Evolutionary conservation across 768 basidiomycete genomes (phyloP).

Genomic region (Trametes maxima): DNA sequence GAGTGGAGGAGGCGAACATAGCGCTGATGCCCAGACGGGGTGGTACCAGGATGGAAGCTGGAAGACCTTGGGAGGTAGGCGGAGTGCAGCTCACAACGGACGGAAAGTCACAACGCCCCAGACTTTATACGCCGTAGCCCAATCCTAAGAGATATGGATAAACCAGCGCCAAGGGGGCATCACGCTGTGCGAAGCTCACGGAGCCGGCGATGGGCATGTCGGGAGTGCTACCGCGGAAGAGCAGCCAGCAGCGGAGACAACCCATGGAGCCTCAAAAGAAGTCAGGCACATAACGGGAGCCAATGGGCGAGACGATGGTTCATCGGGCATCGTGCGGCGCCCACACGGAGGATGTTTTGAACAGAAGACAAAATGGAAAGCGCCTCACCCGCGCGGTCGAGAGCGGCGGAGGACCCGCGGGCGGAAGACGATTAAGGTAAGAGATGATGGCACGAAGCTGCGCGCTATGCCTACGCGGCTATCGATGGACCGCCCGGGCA

Average conservation of each 20-base stretch:
- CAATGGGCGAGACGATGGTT: neutral
- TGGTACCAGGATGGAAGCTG: constrained; percentile 4
- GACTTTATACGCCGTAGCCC: constrained; percentile 8
- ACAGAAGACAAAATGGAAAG: constrained; percentile 14
- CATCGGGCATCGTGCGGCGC: neutral
- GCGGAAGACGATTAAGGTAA: neutral
- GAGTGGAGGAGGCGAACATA: constrained; percentile 5
- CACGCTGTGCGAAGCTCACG: constrained; percentile 14
- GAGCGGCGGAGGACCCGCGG: constrained; percentile 4
- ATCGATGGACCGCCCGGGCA: constrained; percentile 7
- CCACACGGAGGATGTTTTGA: neutral
- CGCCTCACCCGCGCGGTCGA: constrained; percentile 5
- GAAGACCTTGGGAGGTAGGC: constrained; percentile 8
- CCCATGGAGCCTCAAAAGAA: constrained; percentile 14
- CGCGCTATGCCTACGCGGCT: constrained; percentile 5
- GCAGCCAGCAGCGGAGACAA: constrained; percentile 9
- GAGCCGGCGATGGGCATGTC: constrained; percentile 6
- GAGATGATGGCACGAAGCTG: neutral
- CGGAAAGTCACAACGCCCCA: neutral
- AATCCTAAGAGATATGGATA: neutral
- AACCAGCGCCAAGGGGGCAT: constrained; percentile 8
- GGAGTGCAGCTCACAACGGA: constrained; percentile 15
- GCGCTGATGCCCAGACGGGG: constrained; percentile 1
- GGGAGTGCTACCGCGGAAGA: constrained; percentile 1
- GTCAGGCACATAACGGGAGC: constrained; percentile 8